A percentile compares a stretch with the other conserved stretches of the same genome.
phyloP scores from a whole-genome alignment of 192 early-diverging fungal species.

The Coemansia sp. region DNA sequence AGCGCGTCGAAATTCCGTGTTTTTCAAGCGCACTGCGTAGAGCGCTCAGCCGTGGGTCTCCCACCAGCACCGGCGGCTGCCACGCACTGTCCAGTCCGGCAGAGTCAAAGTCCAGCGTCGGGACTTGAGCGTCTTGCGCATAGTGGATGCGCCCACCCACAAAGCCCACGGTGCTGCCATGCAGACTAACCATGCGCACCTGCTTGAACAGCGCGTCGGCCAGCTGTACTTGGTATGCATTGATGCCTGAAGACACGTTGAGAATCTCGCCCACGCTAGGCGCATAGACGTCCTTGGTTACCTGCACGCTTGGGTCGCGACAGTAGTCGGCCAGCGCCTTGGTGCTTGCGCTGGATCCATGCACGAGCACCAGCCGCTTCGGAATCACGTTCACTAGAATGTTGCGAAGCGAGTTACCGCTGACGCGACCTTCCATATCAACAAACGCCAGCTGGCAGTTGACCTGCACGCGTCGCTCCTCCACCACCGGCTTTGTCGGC shows the following conservation, averaged over 20 bases:
- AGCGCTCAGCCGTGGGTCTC: constrained; percentile 82
- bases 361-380: constrained; percentile 70
- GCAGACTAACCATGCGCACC: constrained; percentile 67
- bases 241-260: constrained; percentile 85
- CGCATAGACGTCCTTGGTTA: constrained; percentile 84
- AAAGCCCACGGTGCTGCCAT: constrained; percentile 35
- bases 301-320: constrained; percentile 56
- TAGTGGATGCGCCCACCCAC: constrained; percentile 77
- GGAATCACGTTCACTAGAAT: constrained; percentile 64
- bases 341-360: constrained; percentile 74
- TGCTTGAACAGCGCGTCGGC: constrained; percentile 81
- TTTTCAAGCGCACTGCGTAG: constrained; percentile 69
- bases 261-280: constrained; percentile 80
- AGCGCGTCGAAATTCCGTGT: constrained; percentile 77
- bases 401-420: constrained; percentile 81
- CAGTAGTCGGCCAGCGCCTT: constrained; percentile 64
- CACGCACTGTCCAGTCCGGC: constrained; percentile 32
- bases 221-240: constrained; percentile 82
- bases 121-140: constrained; percentile 61
- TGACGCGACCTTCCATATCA: constrained; percentile 90
- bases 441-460: constrained; percentile 79
- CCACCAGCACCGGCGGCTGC: constrained; percentile 75
- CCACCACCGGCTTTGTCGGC: constrained; percentile 79
- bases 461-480: constrained; percentile 61
- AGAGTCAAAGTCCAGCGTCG: constrained; percentile 67